phyloP scores from a whole-genome alignment of 202 grass and related monocot genomes.

The Panicum hallii region DNA sequence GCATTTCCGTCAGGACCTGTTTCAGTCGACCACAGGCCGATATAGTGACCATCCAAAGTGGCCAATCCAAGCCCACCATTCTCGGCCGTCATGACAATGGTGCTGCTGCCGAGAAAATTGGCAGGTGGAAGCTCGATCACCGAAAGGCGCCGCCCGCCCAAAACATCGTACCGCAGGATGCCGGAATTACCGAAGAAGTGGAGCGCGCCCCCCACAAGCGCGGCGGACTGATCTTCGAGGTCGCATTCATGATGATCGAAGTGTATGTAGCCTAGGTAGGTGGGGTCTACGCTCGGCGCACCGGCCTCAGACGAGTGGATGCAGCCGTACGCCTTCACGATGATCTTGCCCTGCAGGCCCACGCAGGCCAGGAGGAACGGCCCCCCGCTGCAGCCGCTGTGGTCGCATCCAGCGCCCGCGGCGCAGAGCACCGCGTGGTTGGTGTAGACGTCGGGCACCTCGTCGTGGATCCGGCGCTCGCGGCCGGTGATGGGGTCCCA shows the following conservation, averaged over 20 bases:
- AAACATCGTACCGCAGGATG: neutral
- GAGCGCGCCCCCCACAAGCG: too few species aligned
- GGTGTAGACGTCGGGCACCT: neutral
- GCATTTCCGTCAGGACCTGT: neutral
- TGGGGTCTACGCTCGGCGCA: too few species aligned
- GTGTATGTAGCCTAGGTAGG: too few species aligned
- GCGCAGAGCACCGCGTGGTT: neutral
- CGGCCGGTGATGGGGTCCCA: neutral
- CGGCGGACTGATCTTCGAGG: too few species aligned
- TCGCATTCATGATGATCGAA: too few species aligned
- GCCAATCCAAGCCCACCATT: neutral
- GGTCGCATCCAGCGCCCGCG: neutral
- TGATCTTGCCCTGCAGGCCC: neutral
- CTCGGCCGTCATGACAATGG: neutral
- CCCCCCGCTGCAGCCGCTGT: neutral
- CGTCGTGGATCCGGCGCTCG: neutral
- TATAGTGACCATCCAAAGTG: neutral
- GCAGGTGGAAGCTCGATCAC: neutral
- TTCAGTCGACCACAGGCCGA: neutral
- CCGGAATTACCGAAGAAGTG: too few species aligned
- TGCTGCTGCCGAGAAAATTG: neutral
- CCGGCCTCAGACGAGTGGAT: too few species aligned
- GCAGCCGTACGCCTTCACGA: too few species aligned
- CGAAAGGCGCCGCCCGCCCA: neutral
- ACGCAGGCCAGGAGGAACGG: neutral